A percentile compares a stretch with the other conserved stretches of the same genome.
These are phyloP conservation scores for Arthroderma uncinatum DNA, from an alignment of 2,329 filamentous ascomycete genomes.

Conservation along the genomic window DNA sequence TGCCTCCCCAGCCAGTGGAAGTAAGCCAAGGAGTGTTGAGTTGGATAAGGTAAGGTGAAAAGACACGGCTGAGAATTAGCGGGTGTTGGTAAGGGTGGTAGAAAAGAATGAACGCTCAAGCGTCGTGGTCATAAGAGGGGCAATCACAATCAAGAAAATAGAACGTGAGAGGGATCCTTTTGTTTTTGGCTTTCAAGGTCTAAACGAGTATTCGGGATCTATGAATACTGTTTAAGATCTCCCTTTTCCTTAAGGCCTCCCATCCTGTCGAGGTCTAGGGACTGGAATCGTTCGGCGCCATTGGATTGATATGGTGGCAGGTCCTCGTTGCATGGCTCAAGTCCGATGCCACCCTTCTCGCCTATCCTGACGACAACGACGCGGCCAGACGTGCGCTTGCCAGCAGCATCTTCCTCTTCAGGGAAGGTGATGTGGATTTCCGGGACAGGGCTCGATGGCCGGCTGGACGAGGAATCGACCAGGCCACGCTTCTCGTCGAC, in stretches of 20 bases:
- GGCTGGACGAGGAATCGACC: slow-evolving; percentile 61
- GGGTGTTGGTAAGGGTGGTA: background rate
- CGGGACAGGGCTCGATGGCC: slow-evolving; percentile 73
- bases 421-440: slow-evolving; percentile 98
- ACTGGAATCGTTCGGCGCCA: slow-evolving; percentile 70
- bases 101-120: slow-evolving; percentile 12
- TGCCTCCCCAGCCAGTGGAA: background rate
- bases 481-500: slow-evolving; percentile 71
- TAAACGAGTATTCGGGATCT: slow-evolving; percentile 11
- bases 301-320: slow-evolving; percentile 84
- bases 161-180: background rate
- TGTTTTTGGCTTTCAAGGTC: background rate
- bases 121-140: slow-evolving; percentile 2
- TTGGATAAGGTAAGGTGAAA: slow-evolving; percentile 20
- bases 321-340: slow-evolving; percentile 71
- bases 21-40: slow-evolving; percentile 15
- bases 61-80: background rate
- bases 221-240: slow-evolving; percentile 26
- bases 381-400: slow-evolving; percentile 69
- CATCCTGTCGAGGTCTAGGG: slow-evolving; percentile 86
- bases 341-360: slow-evolving; percentile 70
- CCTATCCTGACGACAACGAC: slow-evolving; percentile 88
- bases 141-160: background rate
- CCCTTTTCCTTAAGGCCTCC: slow-evolving; percentile 91
- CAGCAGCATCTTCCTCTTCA: slow-evolving; percentile 70